Conservation (phyloP, 2,329 filamentous ascomycete genomes). For the Parafenestella ontariensis region DNA sequence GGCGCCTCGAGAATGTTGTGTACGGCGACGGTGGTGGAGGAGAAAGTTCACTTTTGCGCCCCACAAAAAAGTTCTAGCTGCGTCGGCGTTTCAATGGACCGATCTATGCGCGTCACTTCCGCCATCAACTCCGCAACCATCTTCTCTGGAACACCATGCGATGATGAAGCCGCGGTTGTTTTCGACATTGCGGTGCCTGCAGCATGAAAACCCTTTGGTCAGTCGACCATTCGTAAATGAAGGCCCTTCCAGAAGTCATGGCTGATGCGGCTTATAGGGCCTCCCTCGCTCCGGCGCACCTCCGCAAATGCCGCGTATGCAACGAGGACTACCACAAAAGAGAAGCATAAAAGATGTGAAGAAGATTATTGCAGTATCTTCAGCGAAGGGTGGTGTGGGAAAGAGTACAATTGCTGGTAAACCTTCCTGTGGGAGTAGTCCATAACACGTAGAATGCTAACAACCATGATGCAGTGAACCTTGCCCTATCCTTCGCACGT, state of each 20-base stretch:
- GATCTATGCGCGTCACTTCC: constrained; percentile 30
- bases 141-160: constrained; percentile 26
- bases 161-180: constrained; percentile 59
- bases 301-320: constrained; percentile 73
- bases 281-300: constrained; percentile 76
- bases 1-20: constrained; percentile 2
- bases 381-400: constrained; percentile 96
- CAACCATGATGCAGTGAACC: constrained; percentile 64
- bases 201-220: constrained; percentile 90
- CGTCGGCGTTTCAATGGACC: constrained; percentile 20
- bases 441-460: constrained; percentile 4
- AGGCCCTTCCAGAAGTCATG: neutral
- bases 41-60: constrained; percentile 27
- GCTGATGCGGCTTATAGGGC: constrained; percentile 63
- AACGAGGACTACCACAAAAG: constrained; percentile 80
- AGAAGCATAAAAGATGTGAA: constrained; percentile 82
- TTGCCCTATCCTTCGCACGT: constrained; percentile 85
- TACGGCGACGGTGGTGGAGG: constrained; percentile 4
- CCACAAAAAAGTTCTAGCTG: constrained; percentile 41
- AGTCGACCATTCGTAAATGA: constrained; percentile 13
- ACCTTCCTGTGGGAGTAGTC: constrained; percentile 8
- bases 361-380: constrained; percentile 96
- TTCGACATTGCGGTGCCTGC: constrained; percentile 58
- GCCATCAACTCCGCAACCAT: constrained; percentile 27
- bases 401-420: constrained; percentile 90